phyloP scores from a whole-genome alignment of 2,329 filamentous ascomycete genomes.

The Tolypocladium nubicola region DNA sequence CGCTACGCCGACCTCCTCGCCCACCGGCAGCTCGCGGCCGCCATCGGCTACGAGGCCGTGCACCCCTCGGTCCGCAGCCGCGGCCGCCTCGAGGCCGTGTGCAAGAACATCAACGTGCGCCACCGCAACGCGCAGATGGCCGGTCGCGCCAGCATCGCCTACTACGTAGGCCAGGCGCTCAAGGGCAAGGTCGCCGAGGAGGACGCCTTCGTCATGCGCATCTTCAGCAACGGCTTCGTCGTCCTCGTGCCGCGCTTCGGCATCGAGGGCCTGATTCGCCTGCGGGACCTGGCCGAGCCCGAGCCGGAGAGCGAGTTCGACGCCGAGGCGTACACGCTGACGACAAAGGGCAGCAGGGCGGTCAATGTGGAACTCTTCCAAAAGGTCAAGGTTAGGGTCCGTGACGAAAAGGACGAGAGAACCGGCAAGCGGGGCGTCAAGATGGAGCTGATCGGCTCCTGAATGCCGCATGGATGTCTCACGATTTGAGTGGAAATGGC shows the following conservation, averaged over 20 bases:
- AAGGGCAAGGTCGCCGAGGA: conserved; percentile 68
- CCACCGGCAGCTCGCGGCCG: conserved; percentile 87
- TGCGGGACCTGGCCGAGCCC: conserved; percentile 69
- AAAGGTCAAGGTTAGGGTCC: conserved; percentile 80
- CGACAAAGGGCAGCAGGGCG: conserved; percentile 42
- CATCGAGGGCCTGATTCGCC: conserved; percentile 81
- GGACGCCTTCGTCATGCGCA: conserved; percentile 91
- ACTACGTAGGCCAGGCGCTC: conserved; percentile 94
- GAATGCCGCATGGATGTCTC: conserved; percentile 3
- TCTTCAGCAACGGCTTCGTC: conserved; percentile 95
- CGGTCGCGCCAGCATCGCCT: conserved; percentile 86
- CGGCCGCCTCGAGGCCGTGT: conserved; percentile 80
- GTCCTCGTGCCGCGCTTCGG: conserved; percentile 94
- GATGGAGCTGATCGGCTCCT: conserved; percentile 50
- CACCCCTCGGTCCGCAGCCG: conserved; percentile 72
- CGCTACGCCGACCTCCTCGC: conserved; percentile 95
- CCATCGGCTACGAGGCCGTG: conserved; percentile 86
- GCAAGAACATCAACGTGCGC: conserved; percentile 95
- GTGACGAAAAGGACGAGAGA: conserved; percentile 84
- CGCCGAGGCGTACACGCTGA: conserved; percentile 72
- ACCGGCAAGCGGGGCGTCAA: conserved; percentile 93
- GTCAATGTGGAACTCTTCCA: conserved; percentile 75
- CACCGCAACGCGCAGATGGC: conserved; percentile 97
- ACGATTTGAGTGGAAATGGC: neutral
- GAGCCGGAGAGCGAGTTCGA: conserved; percentile 79